phyloP scores from a whole-genome alignment of 1,284 basidiomycete genomes.

The Pulveroboletus ridleyi region DNA sequence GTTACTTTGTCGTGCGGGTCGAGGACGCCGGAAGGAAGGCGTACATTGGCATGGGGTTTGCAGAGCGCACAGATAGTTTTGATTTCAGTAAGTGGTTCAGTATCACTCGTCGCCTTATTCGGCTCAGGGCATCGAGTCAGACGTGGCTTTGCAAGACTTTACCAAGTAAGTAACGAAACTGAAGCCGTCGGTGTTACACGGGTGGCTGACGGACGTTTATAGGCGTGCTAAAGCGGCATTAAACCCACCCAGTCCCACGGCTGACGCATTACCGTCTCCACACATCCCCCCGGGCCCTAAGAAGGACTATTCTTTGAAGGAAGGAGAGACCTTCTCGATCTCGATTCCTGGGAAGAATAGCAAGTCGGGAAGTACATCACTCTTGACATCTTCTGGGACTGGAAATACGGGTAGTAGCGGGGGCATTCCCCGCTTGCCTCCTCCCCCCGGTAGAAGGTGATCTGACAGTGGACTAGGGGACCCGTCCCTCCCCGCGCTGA shows the following conservation, averaged over 20 bases:
- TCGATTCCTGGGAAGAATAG: constrained; percentile 80
- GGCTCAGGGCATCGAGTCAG: constrained; percentile 44
- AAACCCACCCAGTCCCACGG: constrained; percentile 56
- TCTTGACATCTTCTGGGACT: constrained; percentile 43
- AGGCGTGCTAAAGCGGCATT: constrained; percentile 69
- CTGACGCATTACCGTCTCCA: constrained; percentile 51
- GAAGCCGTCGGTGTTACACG: not conserved
- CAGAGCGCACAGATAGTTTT: constrained; percentile 91
- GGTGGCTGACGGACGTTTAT: constrained; percentile 12
- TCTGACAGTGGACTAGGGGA: not conserved
- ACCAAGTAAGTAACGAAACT: constrained; percentile 68
- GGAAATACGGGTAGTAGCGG: constrained; percentile 35
- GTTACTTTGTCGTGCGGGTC: constrained; percentile 95
- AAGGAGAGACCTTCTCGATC: constrained; percentile 96
- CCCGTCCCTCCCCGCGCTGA: constrained; percentile 1
- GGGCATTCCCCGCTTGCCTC: constrained; percentile 73
- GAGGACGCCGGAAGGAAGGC: constrained; percentile 89
- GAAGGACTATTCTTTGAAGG: constrained; percentile 95
- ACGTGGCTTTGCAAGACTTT: constrained; percentile 95
- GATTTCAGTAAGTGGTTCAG: constrained; percentile 79
- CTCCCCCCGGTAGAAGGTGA: constrained; percentile 63
- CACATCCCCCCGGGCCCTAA: constrained; percentile 80
- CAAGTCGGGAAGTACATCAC: constrained; percentile 34
- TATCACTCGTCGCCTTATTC: not conserved
- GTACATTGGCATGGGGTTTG: constrained; percentile 94